These are phyloP conservation scores for Entoloma clypeatum DNA, from an alignment of 1,284 basidiomycete species.

Conservation along the genomic window DNA sequence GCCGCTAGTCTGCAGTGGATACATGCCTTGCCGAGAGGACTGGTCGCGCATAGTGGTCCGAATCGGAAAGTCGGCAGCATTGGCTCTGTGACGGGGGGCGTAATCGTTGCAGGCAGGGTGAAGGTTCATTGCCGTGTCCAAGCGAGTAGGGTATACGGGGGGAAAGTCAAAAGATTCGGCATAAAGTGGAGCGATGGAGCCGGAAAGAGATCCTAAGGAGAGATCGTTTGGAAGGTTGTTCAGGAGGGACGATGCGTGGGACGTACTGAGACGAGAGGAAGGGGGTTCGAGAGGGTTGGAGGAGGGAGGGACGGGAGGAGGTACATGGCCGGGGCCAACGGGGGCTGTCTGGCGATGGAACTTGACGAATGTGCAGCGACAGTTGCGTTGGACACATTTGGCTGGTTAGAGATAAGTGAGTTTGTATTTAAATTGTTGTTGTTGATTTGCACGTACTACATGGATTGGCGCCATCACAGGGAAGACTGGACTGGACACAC, in stretches of 20 bases:
- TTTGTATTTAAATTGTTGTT: neutral
- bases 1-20: too few species aligned
- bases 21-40: too few species aligned
- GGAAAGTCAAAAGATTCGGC: too few species aligned
- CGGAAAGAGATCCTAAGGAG: neutral
- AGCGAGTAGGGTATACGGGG: too few species aligned
- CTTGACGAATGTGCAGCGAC: slow-evolving; percentile 80
- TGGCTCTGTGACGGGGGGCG: too few species aligned
- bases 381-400: slow-evolving; percentile 74
- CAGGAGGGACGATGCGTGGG: neutral
- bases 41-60: too few species aligned
- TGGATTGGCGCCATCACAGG: slow-evolving; percentile 53
- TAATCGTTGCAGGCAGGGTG: too few species aligned
- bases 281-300: slow-evolving; percentile 17
- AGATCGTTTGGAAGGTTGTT: neutral
- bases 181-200: neutral
- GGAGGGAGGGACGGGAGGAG: slow-evolving; percentile 21
- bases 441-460: slow-evolving; percentile 59
- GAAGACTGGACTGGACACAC: slow-evolving; percentile 76
- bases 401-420: slow-evolving; percentile 39
- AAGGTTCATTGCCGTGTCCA: too few species aligned
- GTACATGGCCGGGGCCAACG: slow-evolving; percentile 64
- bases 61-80: too few species aligned
- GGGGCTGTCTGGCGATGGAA: slow-evolving; percentile 80
- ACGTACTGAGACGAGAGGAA: slow-evolving; percentile 32